Conservation (phyloP, 306 rosid genomes). For the Styphnolobium japonicum region DNA sequence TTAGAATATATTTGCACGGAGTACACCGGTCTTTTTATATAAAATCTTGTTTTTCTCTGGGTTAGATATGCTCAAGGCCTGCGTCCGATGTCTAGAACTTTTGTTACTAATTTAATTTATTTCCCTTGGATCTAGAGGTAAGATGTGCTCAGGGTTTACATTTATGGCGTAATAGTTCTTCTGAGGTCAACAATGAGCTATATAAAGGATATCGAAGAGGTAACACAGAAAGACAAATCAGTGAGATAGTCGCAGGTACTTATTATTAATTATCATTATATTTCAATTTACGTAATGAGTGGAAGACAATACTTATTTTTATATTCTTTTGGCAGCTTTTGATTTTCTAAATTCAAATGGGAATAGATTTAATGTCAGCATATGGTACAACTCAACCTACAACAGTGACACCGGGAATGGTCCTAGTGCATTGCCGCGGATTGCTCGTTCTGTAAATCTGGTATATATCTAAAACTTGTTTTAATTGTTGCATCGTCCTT, state of each 20-base stretch:
- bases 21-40: not conserved
- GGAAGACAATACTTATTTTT: slow-evolving; percentile 26
- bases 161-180: slow-evolving; percentile 65
- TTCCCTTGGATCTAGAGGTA: slow-evolving; percentile 39
- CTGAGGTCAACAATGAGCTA: slow-evolving; percentile 54
- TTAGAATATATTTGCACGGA: not conserved
- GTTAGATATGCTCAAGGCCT: not conserved
- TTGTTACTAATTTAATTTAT: slow-evolving; percentile 18
- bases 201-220: slow-evolving; percentile 53
- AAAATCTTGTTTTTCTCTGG: not conserved
- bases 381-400: slow-evolving; percentile 70
- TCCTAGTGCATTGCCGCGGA: slow-evolving; percentile 39
- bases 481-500: slow-evolving; percentile 1
- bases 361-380: slow-evolving; percentile 49
- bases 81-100: not conserved
- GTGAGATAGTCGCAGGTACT: slow-evolving; percentile 57
- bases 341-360: slow-evolving; percentile 69
- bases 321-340: slow-evolving; percentile 50
- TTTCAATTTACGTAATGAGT: not conserved
- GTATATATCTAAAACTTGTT: slow-evolving; percentile 35
- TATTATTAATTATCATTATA: slow-evolving; percentile 13
- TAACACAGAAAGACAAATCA: slow-evolving; percentile 34
- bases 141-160: slow-evolving; percentile 43
- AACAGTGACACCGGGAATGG: slow-evolving; percentile 22
- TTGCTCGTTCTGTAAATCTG: slow-evolving; percentile 73